Conservation (phyloP, 768 basidiomycete genomes). For the Suillus fuscotomentosus region DNA sequence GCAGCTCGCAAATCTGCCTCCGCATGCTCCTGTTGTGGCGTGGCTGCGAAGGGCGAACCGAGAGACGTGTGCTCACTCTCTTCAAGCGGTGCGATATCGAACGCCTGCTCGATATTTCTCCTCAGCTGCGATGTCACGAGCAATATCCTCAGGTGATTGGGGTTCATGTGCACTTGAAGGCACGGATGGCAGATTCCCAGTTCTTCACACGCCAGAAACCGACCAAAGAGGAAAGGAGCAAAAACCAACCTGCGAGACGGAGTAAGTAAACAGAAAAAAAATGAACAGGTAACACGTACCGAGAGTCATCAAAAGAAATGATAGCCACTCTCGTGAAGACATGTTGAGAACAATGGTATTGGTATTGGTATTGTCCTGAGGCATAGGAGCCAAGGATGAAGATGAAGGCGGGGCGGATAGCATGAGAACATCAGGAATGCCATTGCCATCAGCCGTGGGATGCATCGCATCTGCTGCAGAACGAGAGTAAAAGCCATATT, state of each 20-base stretch:
- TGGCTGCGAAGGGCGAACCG: conserved; percentile 16
- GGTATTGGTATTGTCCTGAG: conserved; percentile 9
- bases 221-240: conserved; percentile 79
- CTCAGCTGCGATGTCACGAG: conserved; percentile 51
- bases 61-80: conserved; percentile 25
- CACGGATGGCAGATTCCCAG: conserved; percentile 73
- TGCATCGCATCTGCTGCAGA: conserved; percentile 30
- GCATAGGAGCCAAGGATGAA: conserved; percentile 6
- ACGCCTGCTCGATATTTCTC: conserved; percentile 49
- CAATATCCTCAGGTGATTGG: conserved; percentile 40
- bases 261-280: conserved; percentile 4
- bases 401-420: conserved; percentile 26
- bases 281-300: conserved; percentile 37
- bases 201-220: conserved; percentile 84
- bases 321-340: conserved; percentile 81
- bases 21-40: conserved; percentile 31
- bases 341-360: conserved; percentile 29
- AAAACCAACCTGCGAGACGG: conserved; percentile 74
- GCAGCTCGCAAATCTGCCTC: conserved; percentile 53
- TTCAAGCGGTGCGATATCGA: conserved; percentile 42
- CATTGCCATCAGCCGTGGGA: conserved; percentile 16
- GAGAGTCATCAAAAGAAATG: conserved; percentile 88
- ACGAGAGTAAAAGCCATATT: conserved; percentile 81
- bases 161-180: conserved; percentile 28
- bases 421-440: conserved; percentile 16